Percentiles rank a stretch among this genome's conserved stretches.
Evolutionary conservation across 2,329 filamentous ascomycete species (phyloP).

Genomic region (Cladophialophora bantiana): DNA sequence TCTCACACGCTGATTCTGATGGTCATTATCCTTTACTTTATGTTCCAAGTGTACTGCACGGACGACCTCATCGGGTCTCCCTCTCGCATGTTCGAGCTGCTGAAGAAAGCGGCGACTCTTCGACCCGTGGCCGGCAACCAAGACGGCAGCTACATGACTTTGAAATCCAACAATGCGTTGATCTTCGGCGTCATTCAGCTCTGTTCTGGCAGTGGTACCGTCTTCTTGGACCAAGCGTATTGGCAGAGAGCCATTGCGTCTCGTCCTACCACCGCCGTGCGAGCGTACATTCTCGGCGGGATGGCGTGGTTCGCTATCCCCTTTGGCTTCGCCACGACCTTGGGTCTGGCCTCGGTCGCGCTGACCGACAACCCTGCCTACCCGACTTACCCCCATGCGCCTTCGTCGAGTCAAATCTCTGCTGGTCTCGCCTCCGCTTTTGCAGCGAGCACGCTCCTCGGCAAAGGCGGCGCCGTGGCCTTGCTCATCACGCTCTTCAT

Average conservation of each 20-base stretch:
- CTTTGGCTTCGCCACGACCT: slow-evolving; percentile 55
- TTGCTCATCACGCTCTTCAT: slow-evolving; percentile 43
- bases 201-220: slow-evolving; percentile 46
- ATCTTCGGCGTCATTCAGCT: slow-evolving; percentile 55
- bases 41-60: slow-evolving; percentile 65
- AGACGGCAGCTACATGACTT: slow-evolving; percentile 62
- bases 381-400: slow-evolving; percentile 47
- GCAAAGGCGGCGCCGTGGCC: slow-evolving; percentile 41
- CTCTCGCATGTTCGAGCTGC: slow-evolving; percentile 55
- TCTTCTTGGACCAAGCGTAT: slow-evolving; percentile 55
- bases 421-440: slow-evolving; percentile 41
- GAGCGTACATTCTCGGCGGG: slow-evolving; percentile 51
- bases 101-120: slow-evolving; percentile 53
- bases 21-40: slow-evolving; percentile 79
- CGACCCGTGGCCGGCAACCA: slow-evolving; percentile 61
- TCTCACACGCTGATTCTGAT: slow-evolving; percentile 76
- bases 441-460: slow-evolving; percentile 40
- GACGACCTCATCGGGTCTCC: slow-evolving; percentile 76
- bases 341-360: slow-evolving; percentile 55
- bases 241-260: slow-evolving; percentile 56
- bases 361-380: slow-evolving; percentile 53
- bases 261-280: slow-evolving; percentile 48
- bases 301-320: slow-evolving; percentile 59
- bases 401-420: slow-evolving; percentile 38
- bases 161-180: slow-evolving; percentile 57